A percentile compares a stretch with the other conserved stretches of the same genome.
phyloP scores from a whole-genome alignment of 116 monocot species.

The Papilionanthe hybrid region DNA sequence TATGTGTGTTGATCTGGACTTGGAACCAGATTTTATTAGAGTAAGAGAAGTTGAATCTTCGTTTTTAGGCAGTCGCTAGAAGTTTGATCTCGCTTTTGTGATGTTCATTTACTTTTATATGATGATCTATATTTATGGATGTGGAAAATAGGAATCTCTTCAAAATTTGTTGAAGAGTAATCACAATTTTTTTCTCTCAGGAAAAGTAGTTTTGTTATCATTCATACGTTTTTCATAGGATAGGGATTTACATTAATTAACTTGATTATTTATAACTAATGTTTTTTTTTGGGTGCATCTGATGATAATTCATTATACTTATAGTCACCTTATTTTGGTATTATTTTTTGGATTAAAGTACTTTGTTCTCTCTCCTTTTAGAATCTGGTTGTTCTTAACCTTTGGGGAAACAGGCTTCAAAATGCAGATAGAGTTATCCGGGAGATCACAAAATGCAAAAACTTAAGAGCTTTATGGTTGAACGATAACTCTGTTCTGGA shows the following conservation, averaged over 20 bases:
- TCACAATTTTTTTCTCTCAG: neutral
- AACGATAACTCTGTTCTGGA: constrained; percentile 79
- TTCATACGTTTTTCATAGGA: too few relatives aligned
- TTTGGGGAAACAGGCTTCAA: constrained; percentile 93
- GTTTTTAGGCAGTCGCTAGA: neutral
- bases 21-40: constrained; percentile 21
- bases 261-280: neutral
- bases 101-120: constrained; percentile 1
- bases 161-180: neutral
- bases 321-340: neutral
- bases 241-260: neutral
- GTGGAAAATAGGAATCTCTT: too few relatives aligned
- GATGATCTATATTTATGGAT: too few relatives aligned
- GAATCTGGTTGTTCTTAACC: constrained; percentile 86
- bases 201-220: neutral
- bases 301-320: constrained; percentile 4
- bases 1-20: constrained; percentile 86
- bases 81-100: neutral
- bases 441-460: constrained; percentile 68
- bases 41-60: constrained; percentile 15
- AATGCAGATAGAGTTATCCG: constrained; percentile 48
- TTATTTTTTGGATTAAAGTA: neutral
- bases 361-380: constrained; percentile 22
- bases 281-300: neutral
- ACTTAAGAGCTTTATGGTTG: constrained; percentile 80